phyloP scores from a whole-genome alignment of 768 basidiomycete species.

The Lentinula boryana region DNA sequence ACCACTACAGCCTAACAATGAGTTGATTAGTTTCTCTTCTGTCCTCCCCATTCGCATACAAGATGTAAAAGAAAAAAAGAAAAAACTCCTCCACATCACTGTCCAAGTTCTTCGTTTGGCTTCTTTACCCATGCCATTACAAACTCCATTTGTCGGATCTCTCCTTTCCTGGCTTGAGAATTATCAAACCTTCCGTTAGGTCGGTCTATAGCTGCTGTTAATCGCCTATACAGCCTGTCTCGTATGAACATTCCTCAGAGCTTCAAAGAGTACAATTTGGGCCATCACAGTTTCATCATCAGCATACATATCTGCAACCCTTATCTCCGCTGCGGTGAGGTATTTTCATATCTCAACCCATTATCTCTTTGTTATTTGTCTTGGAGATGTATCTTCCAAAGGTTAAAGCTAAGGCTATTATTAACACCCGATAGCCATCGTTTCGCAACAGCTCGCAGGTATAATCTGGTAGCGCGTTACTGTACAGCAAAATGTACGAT shows the following conservation, averaged over 20 bases:
- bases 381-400: not conserved
- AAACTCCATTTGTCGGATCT: not conserved
- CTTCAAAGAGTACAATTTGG: no score
- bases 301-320: not conserved
- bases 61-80: not conserved
- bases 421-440: not conserved
- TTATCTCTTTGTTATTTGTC: not conserved
- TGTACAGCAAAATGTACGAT: no score
- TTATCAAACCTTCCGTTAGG: not conserved
- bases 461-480: not conserved
- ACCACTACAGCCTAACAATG: not conserved
- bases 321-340: not conserved
- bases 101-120: not conserved
- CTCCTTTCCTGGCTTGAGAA: not conserved
- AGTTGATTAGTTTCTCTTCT: not conserved
- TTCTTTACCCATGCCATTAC: not conserved
- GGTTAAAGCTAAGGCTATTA: not conserved
- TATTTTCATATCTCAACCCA: not conserved
- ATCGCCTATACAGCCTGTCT: not conserved
- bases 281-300: not conserved
- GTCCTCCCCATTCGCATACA: not conserved
- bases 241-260: not conserved
- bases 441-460: not conserved
- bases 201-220: not conserved
- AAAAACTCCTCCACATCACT: not conserved